These are phyloP conservation scores for Coemansia javaensis DNA, from an alignment of 192 early-diverging fungal species.

Conservation along the genomic window DNA sequence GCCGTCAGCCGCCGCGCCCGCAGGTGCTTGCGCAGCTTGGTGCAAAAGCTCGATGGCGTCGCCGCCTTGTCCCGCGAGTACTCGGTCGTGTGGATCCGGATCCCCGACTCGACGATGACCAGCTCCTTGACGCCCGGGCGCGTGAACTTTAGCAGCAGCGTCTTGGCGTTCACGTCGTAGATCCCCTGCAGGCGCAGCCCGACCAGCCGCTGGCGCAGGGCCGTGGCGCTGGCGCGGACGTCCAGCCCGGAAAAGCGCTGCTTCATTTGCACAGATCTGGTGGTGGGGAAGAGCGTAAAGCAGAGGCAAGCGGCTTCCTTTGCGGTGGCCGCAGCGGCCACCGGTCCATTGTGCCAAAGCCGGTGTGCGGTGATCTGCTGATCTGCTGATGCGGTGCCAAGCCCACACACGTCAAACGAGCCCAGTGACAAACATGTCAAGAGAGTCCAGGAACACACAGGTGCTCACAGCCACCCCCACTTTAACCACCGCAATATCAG, in stretches of 20 bases:
- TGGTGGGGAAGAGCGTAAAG: constrained; percentile 1
- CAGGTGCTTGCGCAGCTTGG: constrained; percentile 92
- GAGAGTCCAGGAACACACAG: too few species aligned
- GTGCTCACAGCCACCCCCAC: too few species aligned
- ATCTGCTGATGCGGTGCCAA: too few species aligned
- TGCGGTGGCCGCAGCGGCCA: too few species aligned
- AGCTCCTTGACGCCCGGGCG: constrained; percentile 85
- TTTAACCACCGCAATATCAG: too few species aligned
- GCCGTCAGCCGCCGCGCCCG: constrained; percentile 71
- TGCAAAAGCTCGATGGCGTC: constrained; percentile 80
- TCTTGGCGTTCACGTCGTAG: constrained; percentile 90
- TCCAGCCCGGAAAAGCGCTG: constrained; percentile 89
- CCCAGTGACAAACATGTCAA: too few species aligned
- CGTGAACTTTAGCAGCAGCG: constrained; percentile 90
- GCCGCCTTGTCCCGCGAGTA: constrained; percentile 82
- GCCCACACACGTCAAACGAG: too few species aligned
- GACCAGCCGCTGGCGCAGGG: constrained; percentile 61
- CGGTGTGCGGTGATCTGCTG: too few species aligned
- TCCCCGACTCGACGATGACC: constrained; percentile 88
- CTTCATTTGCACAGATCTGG: constrained; percentile 56
- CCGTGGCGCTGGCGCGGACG: constrained; percentile 73
- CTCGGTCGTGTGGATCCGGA: constrained; percentile 87
- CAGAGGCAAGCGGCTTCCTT: too few species aligned
- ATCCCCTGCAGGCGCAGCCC: constrained; percentile 90
- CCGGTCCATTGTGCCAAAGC: too few species aligned